Evolutionary conservation across 1,284 basidiomycete genomes (phyloP).

Genomic region (Sanghuangporus sanghuang): DNA sequence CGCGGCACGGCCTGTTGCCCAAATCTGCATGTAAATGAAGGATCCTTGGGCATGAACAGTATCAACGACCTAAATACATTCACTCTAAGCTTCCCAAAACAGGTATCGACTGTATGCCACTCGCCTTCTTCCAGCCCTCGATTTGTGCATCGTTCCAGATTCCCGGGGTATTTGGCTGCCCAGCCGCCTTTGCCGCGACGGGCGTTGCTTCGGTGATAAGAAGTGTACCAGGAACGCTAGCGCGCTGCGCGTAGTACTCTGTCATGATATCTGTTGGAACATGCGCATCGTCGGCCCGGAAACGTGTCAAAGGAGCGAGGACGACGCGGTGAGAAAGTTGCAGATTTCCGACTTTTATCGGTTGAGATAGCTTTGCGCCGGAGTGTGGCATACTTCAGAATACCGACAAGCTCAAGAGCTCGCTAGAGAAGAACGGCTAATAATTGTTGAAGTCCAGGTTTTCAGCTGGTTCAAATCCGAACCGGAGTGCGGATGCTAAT

Average conservation of each 20-base stretch:
- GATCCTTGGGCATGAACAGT: constrained; percentile 41
- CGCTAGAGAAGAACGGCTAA: neutral
- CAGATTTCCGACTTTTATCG: constrained; percentile 26
- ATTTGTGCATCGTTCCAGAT: constrained; percentile 27
- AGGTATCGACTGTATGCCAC: constrained; percentile 17
- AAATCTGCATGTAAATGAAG: constrained; percentile 43
- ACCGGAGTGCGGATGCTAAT: no score
- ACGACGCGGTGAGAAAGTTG: constrained; percentile 25
- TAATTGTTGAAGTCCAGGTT: neutral
- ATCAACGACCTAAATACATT: constrained; percentile 22
- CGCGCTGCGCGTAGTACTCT: constrained; percentile 14
- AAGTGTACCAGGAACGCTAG: constrained; percentile 24
- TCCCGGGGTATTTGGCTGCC: constrained; percentile 21
- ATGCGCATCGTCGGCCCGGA: constrained; percentile 24
- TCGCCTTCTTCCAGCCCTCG: constrained; percentile 27
- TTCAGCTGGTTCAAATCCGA: no score
- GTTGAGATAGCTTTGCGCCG: constrained; percentile 23
- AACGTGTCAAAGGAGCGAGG: constrained; percentile 31
- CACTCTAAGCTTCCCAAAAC: neutral
- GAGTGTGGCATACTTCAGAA: constrained; percentile 25
- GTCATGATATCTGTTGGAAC: constrained; percentile 26
- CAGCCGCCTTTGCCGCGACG: constrained; percentile 21
- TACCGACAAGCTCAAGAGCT: neutral
- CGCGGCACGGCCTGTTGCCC: constrained; percentile 43
- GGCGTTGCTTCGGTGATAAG: constrained; percentile 30